Conservation (phyloP, 2,329 filamentous ascomycete genomes). For the Alternaria solani region DNA sequence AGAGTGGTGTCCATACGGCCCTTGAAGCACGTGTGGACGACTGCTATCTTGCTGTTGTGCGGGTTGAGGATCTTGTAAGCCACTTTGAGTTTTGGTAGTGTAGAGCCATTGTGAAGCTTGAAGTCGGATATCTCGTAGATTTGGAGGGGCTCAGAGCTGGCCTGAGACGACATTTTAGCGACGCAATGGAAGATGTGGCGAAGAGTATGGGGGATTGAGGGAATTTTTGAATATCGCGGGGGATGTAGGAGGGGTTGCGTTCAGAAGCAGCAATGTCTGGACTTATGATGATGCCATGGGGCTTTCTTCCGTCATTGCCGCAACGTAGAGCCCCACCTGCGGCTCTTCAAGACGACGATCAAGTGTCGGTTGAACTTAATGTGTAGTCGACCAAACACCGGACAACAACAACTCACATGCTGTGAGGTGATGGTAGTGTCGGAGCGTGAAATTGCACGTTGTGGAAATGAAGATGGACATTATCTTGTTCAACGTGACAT, state of each 20-base stretch:
- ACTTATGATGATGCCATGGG: slow-evolving; percentile 12
- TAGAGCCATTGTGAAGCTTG: slow-evolving; percentile 28
- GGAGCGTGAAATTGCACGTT: not conserved
- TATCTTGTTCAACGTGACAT: not conserved
- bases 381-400: not conserved
- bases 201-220: not conserved
- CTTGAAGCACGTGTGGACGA: slow-evolving; percentile 65
- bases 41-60: slow-evolving; percentile 32
- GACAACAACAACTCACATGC: not conserved
- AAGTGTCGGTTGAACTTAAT: not conserved
- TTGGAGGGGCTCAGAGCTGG: slow-evolving; percentile 16
- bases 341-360: not conserved
- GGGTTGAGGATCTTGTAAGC: slow-evolving; percentile 39
- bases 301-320: slow-evolving; percentile 8
- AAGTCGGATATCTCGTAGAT: slow-evolving; percentile 29
- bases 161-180: slow-evolving; percentile 21
- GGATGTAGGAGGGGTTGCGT: not conserved
- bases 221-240: not conserved
- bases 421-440: not conserved
- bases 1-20: slow-evolving; percentile 61
- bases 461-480: not conserved
- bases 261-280: not conserved
- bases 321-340: slow-evolving; percentile 10
- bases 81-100: slow-evolving; percentile 21
- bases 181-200: not conserved